A percentile compares a stretch with the other conserved stretches of the same genome.
phyloP scores from a whole-genome alignment of 352 stramenopile genomes.

The Phytophthora lateralis region DNA sequence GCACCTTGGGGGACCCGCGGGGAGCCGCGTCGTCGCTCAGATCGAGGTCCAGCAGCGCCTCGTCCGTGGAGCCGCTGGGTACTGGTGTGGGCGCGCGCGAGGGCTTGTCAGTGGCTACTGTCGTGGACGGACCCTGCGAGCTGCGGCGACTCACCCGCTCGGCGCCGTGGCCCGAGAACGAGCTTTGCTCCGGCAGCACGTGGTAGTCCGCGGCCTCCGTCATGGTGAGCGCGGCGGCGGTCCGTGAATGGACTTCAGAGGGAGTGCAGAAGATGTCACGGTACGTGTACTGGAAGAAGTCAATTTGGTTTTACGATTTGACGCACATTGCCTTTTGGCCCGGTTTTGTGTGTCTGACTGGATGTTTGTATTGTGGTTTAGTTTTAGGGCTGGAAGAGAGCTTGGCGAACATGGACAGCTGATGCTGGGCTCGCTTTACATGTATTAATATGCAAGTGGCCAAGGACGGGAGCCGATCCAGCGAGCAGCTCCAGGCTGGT shows the following conservation, averaged over 20 bases:
- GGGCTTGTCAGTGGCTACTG: too few species aligned
- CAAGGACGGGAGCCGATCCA: neutral
- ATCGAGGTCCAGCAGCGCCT: constrained; percentile 23
- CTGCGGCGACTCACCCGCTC: constrained; percentile 31
- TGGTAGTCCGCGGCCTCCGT: constrained; percentile 39
- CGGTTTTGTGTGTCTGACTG: constrained; percentile 5
- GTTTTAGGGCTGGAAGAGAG: neutral
- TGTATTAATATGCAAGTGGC: too few species aligned
- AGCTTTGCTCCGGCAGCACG: constrained; percentile 33
- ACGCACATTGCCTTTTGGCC: neutral
- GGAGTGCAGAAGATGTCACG: constrained; percentile 8
- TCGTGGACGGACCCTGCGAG: constrained; percentile 6
- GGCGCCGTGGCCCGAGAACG: constrained; percentile 30
- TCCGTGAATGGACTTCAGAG: neutral
- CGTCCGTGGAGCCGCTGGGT: constrained; percentile 30
- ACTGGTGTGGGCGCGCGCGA: constrained; percentile 22
- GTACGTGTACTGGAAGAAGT: neutral
- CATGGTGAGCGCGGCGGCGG: constrained; percentile 16
- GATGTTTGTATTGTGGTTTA: constrained; percentile 2
- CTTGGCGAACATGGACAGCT: too few species aligned
- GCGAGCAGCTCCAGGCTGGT: neutral
- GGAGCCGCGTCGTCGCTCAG: constrained; percentile 23
- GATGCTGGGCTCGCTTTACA: too few species aligned
- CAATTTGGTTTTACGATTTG: constrained; percentile 7
- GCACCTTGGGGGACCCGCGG: constrained; percentile 40